Percentiles rank a stretch among this genome's conserved stretches.
Conservation (phyloP, 1,284 basidiomycete genomes). For the Rhodotorula sp. region DNA sequence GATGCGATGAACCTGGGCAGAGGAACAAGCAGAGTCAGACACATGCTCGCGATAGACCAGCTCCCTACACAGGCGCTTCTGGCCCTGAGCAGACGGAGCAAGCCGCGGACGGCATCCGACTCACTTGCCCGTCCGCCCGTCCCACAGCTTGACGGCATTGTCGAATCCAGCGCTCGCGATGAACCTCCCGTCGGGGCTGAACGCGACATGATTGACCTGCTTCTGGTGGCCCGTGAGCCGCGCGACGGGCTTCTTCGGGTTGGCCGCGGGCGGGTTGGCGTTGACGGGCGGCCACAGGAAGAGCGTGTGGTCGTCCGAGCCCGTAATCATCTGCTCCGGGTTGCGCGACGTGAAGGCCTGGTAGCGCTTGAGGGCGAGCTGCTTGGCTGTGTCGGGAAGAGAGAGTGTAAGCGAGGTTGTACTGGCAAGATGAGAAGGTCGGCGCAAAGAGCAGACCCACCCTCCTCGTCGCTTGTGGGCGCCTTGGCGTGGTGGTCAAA, state of each 20-base stretch:
- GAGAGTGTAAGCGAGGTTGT: conserved; percentile 15
- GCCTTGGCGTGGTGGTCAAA: conserved; percentile 83
- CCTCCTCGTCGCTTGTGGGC: conserved; percentile 75
- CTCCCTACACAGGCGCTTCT: too few relatives aligned
- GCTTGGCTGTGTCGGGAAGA: conserved; percentile 61
- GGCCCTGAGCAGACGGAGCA: too few relatives aligned
- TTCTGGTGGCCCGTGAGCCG: conserved; percentile 93
- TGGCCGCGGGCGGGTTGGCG: conserved; percentile 37
- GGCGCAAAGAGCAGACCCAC: conserved; percentile 52
- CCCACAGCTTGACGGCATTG: conserved; percentile 89
- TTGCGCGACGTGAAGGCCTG: conserved; percentile 65
- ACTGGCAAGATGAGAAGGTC: not conserved
- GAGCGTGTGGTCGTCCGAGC: conserved; percentile 91
- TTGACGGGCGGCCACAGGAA: conserved; percentile 74
- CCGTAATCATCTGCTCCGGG: conserved; percentile 84
- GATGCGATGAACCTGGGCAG: conserved; percentile 71
- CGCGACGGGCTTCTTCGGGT: conserved; percentile 76
- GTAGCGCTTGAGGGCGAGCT: conserved; percentile 73
- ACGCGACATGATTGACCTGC: conserved; percentile 91
- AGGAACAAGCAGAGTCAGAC: too few relatives aligned
- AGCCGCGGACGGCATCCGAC: conserved; percentile 37
- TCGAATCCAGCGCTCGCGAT: conserved; percentile 92
- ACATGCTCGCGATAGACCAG: too few relatives aligned
- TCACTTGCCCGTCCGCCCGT: conserved; percentile 83
- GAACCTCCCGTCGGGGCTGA: conserved; percentile 90